Conservation (phyloP, 2,329 filamentous ascomycete species). For the Botrytis galanthina region DNA sequence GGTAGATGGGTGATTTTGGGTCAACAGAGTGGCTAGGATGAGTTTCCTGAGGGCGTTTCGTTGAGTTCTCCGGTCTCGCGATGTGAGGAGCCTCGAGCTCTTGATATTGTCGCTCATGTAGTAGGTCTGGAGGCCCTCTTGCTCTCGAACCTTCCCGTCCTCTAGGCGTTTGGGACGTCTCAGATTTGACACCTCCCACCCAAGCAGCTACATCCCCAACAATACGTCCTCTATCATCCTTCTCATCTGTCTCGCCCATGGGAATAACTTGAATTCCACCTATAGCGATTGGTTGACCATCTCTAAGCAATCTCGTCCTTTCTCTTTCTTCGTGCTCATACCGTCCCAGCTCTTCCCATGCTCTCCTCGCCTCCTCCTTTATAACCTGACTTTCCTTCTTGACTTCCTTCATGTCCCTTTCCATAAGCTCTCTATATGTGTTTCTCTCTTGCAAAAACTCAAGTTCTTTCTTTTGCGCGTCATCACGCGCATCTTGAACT, state of each 20-base stretch:
- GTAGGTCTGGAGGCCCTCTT: neutral
- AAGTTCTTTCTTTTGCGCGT: conserved; percentile 19
- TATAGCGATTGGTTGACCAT: conserved; percentile 83
- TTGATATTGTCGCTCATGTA: conserved; percentile 2
- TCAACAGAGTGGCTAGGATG: neutral
- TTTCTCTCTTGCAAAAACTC: conserved; percentile 16
- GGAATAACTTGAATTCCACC: conserved; percentile 94
- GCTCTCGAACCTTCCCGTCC: conserved; percentile 9
- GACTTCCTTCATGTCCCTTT: conserved; percentile 17
- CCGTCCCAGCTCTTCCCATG: conserved; percentile 94
- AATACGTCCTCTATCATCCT: neutral
- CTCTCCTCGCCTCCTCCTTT: conserved; percentile 78
- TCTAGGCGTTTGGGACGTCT: conserved; percentile 1
- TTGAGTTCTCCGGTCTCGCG: neutral
- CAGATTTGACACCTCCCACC: conserved; percentile 14
- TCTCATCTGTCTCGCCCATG: conserved; percentile 49
- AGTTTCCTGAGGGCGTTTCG: neutral
- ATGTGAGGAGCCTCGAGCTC: neutral
- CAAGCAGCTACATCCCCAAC: conserved; percentile 12
- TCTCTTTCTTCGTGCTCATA: conserved; percentile 92
- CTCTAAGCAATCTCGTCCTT: conserved; percentile 75
- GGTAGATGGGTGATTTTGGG: neutral
- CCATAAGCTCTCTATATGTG: conserved; percentile 4
- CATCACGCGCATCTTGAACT: conserved; percentile 17
- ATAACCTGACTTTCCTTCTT: conserved; percentile 20